These are phyloP conservation scores for Kuraishia floccosa DNA, from an alignment of 805 yeast genomes.

Conservation along the genomic window DNA sequence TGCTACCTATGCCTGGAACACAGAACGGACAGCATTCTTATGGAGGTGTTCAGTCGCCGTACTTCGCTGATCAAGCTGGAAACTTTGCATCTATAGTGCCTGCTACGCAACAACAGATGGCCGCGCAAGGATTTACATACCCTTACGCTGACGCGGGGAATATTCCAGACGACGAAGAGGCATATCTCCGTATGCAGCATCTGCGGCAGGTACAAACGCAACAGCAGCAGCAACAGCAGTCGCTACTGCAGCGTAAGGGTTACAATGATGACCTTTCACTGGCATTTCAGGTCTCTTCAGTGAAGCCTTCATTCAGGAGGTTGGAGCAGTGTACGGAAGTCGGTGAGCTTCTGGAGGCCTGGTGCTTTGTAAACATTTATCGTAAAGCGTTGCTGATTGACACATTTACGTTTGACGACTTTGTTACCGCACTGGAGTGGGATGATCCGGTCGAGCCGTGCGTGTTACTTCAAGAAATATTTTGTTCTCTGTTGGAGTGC, in stretches of 20 bases:
- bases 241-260: conserved; percentile 2
- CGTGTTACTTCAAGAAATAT: conserved; percentile 50
- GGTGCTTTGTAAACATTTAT: conserved; percentile 70
- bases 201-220: not conserved
- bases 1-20: not conserved
- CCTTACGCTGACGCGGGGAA: no score
- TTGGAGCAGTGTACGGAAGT: conserved; percentile 12
- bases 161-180: no score
- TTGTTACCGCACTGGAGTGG: conserved; percentile 44
- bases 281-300: conserved; percentile 13
- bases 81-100: not conserved
- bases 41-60: not conserved
- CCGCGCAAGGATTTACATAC: no score
- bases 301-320: conserved; percentile 14
- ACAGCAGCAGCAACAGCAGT: not conserved
- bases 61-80: no score
- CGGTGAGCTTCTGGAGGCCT: conserved; percentile 47
- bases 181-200: no score
- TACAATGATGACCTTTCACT: conserved; percentile 18
- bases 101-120: not conserved
- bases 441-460: conserved; percentile 32
- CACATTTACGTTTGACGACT: conserved; percentile 73
- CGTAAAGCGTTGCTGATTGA: conserved; percentile 54
- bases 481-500: conserved; percentile 51
- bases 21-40: not conserved